Evolutionary conservation across 371 early-diverging fungal genomes (phyloP).

Genomic region (Actinomortierella wolfii): DNA sequence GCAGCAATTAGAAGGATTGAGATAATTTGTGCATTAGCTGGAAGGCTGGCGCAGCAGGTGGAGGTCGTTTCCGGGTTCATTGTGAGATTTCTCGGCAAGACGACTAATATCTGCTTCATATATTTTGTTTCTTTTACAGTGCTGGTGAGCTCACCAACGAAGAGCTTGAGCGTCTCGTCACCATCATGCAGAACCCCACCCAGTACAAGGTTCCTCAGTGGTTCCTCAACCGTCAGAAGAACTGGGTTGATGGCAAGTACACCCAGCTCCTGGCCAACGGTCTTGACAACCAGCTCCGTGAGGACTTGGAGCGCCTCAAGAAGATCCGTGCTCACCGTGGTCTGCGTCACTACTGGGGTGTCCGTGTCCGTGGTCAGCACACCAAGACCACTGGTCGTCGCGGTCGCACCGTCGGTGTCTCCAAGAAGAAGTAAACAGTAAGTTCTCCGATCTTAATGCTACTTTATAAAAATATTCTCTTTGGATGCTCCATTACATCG

Average conservation of each 20-base stretch:
- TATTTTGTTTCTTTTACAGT: conserved; percentile 49
- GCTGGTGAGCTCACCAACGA: conserved; percentile 97
- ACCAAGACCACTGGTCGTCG: conserved; percentile 98
- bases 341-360: conserved; percentile 96
- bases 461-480: conserved; percentile 4
- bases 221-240: conserved; percentile 99
- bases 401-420: conserved; percentile 96
- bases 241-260: conserved; percentile 93
- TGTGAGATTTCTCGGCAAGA: not conserved
- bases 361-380: conserved; percentile 94
- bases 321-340: conserved; percentile 95
- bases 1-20: not conserved
- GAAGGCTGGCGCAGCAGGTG: too few species aligned
- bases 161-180: conserved; percentile 89
- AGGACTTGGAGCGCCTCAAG: conserved; percentile 96
- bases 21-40: too few species aligned
- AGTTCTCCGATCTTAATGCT: conserved; percentile 20
- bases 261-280: conserved; percentile 94
- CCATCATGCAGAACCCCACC: conserved; percentile 91
- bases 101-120: conserved; percentile 4
- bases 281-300: conserved; percentile 95
- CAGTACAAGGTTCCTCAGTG: conserved; percentile 98
- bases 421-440: conserved; percentile 91
- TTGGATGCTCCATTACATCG: too few species aligned
- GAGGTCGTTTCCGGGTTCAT: too few species aligned